Evolutionary conservation across 2,329 filamentous ascomycete species (phyloP).

Genomic region (Colletotrichum agaves): DNA sequence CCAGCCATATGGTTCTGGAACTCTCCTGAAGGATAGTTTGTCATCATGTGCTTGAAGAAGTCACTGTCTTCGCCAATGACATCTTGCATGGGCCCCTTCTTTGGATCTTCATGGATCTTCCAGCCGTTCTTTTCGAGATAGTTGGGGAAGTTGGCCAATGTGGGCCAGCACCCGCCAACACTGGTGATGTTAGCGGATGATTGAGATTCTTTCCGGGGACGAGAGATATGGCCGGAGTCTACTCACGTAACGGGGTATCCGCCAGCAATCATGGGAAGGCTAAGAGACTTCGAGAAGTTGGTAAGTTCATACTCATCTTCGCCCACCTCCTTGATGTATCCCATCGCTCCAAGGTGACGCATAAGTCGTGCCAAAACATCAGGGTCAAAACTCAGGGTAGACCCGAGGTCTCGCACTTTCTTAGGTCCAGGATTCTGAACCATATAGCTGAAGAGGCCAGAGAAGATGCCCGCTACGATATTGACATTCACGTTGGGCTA

Average conservation of each 20-base stretch:
- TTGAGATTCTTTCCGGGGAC: slow-evolving; percentile 27
- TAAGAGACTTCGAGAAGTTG: slow-evolving; percentile 45
- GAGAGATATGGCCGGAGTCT: background rate
- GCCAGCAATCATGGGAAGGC: slow-evolving; percentile 40
- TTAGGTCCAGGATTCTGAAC: background rate
- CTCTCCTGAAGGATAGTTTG: slow-evolving; percentile 12
- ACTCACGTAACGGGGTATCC: slow-evolving; percentile 44
- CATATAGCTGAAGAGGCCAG: slow-evolving; percentile 18
- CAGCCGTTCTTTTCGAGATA: slow-evolving; percentile 20
- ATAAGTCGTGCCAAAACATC: slow-evolving; percentile 44
- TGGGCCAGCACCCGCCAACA: slow-evolving; percentile 19
- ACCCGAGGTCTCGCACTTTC: background rate
- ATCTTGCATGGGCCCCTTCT: slow-evolving; percentile 9
- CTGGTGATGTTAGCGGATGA: background rate
- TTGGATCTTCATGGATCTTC: background rate
- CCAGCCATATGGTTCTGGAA: slow-evolving; percentile 23
- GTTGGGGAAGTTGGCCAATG: slow-evolving; percentile 22
- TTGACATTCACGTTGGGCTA: background rate
- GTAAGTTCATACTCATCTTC: slow-evolving; percentile 47
- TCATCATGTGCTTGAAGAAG: slow-evolving; percentile 31
- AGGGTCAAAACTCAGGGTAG: slow-evolving; percentile 12
- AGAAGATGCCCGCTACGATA: slow-evolving; percentile 6
- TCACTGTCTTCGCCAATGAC: slow-evolving; percentile 1
- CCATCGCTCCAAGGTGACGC: slow-evolving; percentile 49
- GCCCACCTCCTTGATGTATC: slow-evolving; percentile 46